phyloP scores from a whole-genome alignment of 345 rosid species.

The Murraya koenigii region DNA sequence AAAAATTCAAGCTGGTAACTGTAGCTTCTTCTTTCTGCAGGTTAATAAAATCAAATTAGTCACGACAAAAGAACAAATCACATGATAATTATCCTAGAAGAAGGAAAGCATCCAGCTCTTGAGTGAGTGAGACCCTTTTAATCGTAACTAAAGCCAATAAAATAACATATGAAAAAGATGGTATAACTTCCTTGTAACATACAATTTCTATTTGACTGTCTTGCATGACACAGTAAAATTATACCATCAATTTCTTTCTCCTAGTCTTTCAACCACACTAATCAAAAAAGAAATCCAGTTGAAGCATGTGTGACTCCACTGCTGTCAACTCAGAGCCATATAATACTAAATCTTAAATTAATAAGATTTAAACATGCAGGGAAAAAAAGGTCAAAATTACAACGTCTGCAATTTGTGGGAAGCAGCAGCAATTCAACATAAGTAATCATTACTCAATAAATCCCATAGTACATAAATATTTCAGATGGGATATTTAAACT shows the following conservation, averaged over 20 bases:
- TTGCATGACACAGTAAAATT: not conserved
- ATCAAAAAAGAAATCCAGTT: not conserved
- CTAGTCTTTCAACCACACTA: not conserved
- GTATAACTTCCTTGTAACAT: not conserved
- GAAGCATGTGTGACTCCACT: not conserved
- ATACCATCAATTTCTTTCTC: not conserved
- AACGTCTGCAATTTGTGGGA: not conserved
- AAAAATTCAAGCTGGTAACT: conserved; percentile 70
- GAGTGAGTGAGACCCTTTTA: not conserved
- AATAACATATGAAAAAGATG: not conserved
- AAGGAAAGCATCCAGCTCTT: not conserved
- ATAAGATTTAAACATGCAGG: not conserved
- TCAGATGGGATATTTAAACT: not conserved
- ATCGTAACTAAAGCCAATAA: not conserved
- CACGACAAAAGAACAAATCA: not conserved
- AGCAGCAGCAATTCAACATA: not conserved
- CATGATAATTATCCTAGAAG: not conserved
- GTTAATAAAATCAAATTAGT: conserved; percentile 8
- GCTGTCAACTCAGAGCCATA: not conserved
- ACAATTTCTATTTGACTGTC: too few relatives aligned
- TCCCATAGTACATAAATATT: not conserved
- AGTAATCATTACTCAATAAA: not conserved
- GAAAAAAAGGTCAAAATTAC: not conserved
- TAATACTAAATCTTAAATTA: not conserved
- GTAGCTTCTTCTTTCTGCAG: conserved; percentile 71